A percentile compares a stretch with the other conserved stretches of the same genome.
phyloP scores from a whole-genome alignment of 2,329 filamentous ascomycete genomes.

The Chrysosporium queenslandicum region DNA sequence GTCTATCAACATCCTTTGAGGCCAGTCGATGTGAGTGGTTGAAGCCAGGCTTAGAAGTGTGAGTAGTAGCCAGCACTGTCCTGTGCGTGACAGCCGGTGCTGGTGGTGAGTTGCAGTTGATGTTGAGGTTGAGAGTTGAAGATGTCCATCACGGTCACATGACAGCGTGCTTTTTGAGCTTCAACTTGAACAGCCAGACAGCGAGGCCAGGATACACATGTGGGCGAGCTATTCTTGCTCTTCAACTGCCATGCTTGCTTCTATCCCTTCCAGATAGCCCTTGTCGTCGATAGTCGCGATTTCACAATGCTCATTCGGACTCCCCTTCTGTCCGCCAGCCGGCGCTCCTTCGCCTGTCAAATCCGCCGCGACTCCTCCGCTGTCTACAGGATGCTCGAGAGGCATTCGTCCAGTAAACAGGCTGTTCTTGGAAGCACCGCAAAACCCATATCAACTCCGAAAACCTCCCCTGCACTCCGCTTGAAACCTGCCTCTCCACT shows the following conservation, averaged over 20 bases:
- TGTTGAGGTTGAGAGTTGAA: too few species aligned
- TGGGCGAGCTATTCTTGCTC: too few species aligned
- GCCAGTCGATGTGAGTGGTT: too few species aligned
- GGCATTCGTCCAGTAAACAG: neutral
- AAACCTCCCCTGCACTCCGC: neutral
- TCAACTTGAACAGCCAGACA: neutral
- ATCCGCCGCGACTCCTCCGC: neutral
- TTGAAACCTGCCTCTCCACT: constrained; percentile 7
- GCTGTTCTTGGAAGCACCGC: neutral
- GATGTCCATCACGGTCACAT: too few species aligned
- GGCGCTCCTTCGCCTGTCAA: neutral
- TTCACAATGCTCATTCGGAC: constrained; percentile 3
- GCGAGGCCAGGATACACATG: too few species aligned
- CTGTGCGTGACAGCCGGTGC: too few species aligned
- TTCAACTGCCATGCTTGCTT: neutral
- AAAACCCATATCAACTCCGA: constrained; percentile 3
- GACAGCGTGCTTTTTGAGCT: neutral
- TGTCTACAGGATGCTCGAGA: neutral
- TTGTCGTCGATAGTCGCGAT: neutral
- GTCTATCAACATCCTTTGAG: too few species aligned
- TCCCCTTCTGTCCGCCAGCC: neutral
- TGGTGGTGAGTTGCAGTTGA: too few species aligned
- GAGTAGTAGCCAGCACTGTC: too few species aligned
- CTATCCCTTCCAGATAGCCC: neutral
- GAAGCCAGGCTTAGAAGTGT: too few species aligned